These are phyloP conservation scores for Fusarium sp. DNA, from an alignment of 2,329 filamentous ascomycete species.

Conservation along the genomic window DNA sequence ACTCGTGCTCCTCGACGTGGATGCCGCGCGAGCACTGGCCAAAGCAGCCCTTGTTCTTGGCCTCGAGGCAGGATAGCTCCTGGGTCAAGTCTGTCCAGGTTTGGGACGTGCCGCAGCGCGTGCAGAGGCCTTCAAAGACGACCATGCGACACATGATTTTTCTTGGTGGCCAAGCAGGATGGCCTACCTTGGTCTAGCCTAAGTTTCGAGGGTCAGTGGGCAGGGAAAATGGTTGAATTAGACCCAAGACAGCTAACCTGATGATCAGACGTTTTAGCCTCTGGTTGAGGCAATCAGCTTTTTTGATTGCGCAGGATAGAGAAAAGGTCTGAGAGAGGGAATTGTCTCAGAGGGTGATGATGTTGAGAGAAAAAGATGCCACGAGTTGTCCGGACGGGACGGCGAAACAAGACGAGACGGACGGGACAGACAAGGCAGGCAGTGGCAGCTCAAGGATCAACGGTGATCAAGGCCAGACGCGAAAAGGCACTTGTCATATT, in stretches of 20 bases:
- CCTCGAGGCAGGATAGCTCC: conserved; percentile 61
- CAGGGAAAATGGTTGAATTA: background rate
- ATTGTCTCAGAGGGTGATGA: background rate
- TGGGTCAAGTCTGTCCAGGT: conserved; percentile 60
- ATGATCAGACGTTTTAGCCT: background rate
- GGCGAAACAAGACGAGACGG: background rate
- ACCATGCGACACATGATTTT: conserved; percentile 60
- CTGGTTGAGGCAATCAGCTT: background rate
- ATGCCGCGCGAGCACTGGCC: conserved; percentile 58
- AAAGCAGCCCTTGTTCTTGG: conserved; percentile 61
- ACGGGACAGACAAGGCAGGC: background rate
- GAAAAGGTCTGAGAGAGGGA: background rate
- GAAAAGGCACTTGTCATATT: conserved; percentile 12
- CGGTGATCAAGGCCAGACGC: background rate
- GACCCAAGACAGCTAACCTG: background rate
- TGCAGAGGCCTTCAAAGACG: conserved; percentile 58
- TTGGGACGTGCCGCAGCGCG: conserved; percentile 54
- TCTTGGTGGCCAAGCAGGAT: background rate
- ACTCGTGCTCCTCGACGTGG: conserved; percentile 56
- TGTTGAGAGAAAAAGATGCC: background rate
- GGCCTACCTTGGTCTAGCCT: background rate
- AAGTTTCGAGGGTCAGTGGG: background rate
- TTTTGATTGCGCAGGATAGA: background rate
- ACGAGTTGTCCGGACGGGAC: background rate
- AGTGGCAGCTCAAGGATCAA: background rate